Base-by-base conservation (phyloP, 805 yeast species). In the Yarrowia divulgata region DNA sequence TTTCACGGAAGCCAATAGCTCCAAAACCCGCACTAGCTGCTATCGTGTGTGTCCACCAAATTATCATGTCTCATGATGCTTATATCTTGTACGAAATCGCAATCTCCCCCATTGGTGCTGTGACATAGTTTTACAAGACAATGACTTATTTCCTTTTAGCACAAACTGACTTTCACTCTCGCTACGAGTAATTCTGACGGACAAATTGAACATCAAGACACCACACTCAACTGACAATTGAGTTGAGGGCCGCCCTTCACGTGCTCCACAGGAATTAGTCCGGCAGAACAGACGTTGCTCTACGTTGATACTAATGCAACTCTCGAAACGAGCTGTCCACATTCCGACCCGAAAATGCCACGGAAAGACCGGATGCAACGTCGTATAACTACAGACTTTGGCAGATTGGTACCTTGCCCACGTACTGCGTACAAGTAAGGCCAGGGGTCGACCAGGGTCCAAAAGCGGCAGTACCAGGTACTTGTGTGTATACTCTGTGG, bases 91-190 rank as follows among this genome's bases (percentile, higher is more conserved):
- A 13, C 34, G 35, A 48, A 48, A 23, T 48, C 52, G 52, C 52
- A 48, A 48, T 48, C 52, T 48, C 52, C 52, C 18, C 34, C 18
- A 48, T 48, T 48, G 52, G 52, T 40, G 43, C 18, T 3, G 8
- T 8, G 8, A 39, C 16, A 39, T 39, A 16, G 16, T 14, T 40
- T 40, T 14, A 18, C 7, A 12, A 4, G 34, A 29, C n/a, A 23
- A 23, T 23, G 29, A 23, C 29, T 23, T 23, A 23, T 23, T 29
- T 48, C n/a, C 52, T 48, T 48, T 23, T 23, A 29, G 50, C 50
- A 9, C 29, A 10, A 40, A 40, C 14, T 40, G 43, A 40, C 43
- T 40, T 40, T 40, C 18, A 14, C 52, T 9, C 18, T 48, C 52
- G 52, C 35, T 48, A 48, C 52, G 52, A 16, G 52, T 13, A 48